These are phyloP conservation scores for Trametopsis cervina DNA, from an alignment of 768 basidiomycete species.

Conservation along the genomic window DNA sequence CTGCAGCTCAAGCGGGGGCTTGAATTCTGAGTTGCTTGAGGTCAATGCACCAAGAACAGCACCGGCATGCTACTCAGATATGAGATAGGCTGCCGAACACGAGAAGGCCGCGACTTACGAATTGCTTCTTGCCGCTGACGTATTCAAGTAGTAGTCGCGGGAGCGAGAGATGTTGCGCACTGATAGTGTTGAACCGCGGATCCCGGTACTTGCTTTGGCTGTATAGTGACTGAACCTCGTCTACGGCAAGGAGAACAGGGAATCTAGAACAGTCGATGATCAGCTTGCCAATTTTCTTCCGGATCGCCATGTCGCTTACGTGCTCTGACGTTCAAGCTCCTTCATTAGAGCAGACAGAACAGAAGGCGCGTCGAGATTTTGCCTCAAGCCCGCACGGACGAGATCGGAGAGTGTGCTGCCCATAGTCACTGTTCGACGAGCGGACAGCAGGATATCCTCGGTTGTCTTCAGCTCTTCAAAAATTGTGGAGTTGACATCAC, in stretches of 20 bases:
- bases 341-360: constrained; percentile 53
- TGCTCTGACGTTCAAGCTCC: constrained; percentile 55
- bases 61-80: constrained; percentile 47
- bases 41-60: constrained; percentile 68
- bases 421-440: constrained; percentile 33
- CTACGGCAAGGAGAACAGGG: constrained; percentile 79
- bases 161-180: constrained; percentile 71
- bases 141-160: constrained; percentile 76
- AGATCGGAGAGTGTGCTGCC: constrained; percentile 50
- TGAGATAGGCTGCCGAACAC: too few species aligned
- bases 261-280: constrained; percentile 33
- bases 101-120: too few species aligned
- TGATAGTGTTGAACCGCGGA: constrained; percentile 60
- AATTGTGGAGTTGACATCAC: constrained; percentile 46
- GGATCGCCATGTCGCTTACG: constrained; percentile 34
- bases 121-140: constrained; percentile 57
- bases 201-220: constrained; percentile 63
- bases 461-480: constrained; percentile 36
- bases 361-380: constrained; percentile 43
- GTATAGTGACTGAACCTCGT: constrained; percentile 84
- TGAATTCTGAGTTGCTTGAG: constrained; percentile 50
- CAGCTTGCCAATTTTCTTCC: not conserved
- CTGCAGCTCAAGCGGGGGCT: constrained; percentile 53
- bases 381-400: constrained; percentile 49
- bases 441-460: constrained; percentile 13